Conservation (phyloP, 768 basidiomycete genomes). For the Thelephora ganbajun region DNA sequence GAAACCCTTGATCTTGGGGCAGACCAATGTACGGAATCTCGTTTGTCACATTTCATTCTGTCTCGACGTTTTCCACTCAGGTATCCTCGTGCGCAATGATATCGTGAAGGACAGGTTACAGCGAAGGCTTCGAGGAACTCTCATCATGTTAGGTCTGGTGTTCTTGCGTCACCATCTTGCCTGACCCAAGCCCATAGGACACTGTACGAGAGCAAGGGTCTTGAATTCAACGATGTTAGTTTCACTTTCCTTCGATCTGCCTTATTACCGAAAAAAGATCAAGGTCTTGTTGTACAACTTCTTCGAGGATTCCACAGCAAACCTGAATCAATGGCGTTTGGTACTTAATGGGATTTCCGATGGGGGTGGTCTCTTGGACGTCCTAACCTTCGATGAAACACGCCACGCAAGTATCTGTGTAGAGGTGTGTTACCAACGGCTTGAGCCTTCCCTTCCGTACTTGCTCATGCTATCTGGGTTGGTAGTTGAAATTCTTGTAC, state of each 20-base stretch:
- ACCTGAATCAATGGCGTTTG: constrained; percentile 40
- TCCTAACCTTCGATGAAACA: constrained; percentile 32
- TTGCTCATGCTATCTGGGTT: neutral
- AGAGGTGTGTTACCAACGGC: constrained; percentile 3
- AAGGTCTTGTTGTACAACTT: constrained; percentile 59
- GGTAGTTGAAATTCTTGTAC: constrained; percentile 46
- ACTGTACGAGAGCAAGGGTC: constrained; percentile 46
- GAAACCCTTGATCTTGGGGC: constrained; percentile 16
- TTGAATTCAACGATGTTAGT: constrained; percentile 48
- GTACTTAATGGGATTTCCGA: constrained; percentile 27
- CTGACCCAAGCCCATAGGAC: no score
- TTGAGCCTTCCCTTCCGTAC: neutral
- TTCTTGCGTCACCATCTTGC: neutral
- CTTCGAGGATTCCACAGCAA: constrained; percentile 43
- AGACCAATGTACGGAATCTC: constrained; percentile 18
- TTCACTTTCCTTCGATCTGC: no score
- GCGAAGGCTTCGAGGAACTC: no score
- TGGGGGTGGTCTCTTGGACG: constrained; percentile 11
- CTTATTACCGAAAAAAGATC: no score
- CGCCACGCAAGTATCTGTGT: constrained; percentile 25
- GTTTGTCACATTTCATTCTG: no score
- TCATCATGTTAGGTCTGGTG: neutral
- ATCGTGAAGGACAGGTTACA: no score
- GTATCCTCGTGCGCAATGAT: constrained; percentile 20
- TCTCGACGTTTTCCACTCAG: no score